Conservation (phyloP, 768 basidiomycete genomes). For the Leccinellum albellum region DNA sequence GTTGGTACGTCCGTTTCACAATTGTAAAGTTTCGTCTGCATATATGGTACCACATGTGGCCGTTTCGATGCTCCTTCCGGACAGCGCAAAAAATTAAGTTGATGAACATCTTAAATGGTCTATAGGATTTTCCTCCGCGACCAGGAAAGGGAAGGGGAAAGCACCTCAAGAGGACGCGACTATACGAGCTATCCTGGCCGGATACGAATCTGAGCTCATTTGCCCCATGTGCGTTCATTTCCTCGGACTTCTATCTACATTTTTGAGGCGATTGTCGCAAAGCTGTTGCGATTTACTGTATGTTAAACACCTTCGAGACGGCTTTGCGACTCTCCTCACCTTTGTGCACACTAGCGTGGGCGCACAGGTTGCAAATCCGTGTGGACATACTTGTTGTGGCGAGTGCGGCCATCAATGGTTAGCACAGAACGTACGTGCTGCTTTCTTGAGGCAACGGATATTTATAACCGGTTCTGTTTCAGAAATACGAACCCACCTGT, state of each 20-base stretch:
- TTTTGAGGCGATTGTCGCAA: constrained; percentile 20
- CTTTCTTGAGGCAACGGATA: background rate
- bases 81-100: background rate
- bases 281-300: constrained; percentile 75
- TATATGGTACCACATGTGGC: background rate
- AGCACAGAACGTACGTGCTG: constrained; percentile 42
- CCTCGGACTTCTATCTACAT: background rate
- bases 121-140: constrained; percentile 8
- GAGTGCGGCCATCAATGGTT: constrained; percentile 64
- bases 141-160: constrained; percentile 46
- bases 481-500: constrained; percentile 47
- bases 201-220: constrained; percentile 60
- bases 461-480: constrained; percentile 6
- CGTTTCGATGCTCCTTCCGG: constrained; percentile 4
- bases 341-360: constrained; percentile 43
- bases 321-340: background rate
- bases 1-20: constrained; percentile 18
- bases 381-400: constrained; percentile 72
- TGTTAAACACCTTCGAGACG: constrained; percentile 21
- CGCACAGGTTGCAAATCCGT: constrained; percentile 63
- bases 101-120: constrained; percentile 4
- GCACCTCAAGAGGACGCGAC: constrained; percentile 21
- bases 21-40: background rate
- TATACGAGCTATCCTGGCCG: constrained; percentile 35
- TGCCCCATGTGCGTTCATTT: constrained; percentile 65